Evolutionary conservation across 441 rosid species (phyloP), one percentile per base, ranked within the genome.

Genomic region (Eruca vesicaria): DNA sequence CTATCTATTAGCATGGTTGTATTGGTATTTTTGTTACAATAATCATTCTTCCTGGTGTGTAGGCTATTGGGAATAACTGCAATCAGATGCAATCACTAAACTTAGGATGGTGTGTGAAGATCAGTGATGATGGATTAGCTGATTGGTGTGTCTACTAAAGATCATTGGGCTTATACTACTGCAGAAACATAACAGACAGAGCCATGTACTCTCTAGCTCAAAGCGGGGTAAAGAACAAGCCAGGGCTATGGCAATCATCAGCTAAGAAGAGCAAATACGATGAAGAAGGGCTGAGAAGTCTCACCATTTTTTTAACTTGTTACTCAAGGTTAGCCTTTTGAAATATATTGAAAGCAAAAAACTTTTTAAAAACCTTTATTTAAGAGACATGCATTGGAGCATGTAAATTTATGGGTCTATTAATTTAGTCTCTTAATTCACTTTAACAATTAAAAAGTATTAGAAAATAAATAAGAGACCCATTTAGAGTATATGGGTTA

Each of bases 31-130:
- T 26, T 26, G 29, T 26, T 26, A 26, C n/a, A 26, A 26, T 3
- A 26, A 26, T 26, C 29, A 3, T 26, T 26, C 29, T 26, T 26
- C 29, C 29, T 26, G 29, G 55, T 45, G 50, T n/a, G 45, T 68
- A 96, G 99, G 97, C 95, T 56, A 89, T 93, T 81, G 99, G 98
- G 57, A 82, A 74, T 45, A 85, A 93, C 85, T 93, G 98, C 71
- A 87, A 63, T 23, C 80, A 82, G 82, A 33, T 95, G 84, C 97
- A 90, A 74, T 82, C 86, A 48, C 77, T 96, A 58, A 95, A 87
- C 81, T 86, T 95, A 53, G 99, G 99, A 65, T 95, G 99, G 99
- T 93, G 98, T 63, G 99, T 93, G 72, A 80, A 89, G 73, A 93
- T 93, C 60, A 82, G 95, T 50, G 99, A 93, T 82, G 68, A 48